These are phyloP conservation scores for Paxillus ammoniavirescens DNA, from an alignment of 768 basidiomycete genomes.

Conservation along the genomic window DNA sequence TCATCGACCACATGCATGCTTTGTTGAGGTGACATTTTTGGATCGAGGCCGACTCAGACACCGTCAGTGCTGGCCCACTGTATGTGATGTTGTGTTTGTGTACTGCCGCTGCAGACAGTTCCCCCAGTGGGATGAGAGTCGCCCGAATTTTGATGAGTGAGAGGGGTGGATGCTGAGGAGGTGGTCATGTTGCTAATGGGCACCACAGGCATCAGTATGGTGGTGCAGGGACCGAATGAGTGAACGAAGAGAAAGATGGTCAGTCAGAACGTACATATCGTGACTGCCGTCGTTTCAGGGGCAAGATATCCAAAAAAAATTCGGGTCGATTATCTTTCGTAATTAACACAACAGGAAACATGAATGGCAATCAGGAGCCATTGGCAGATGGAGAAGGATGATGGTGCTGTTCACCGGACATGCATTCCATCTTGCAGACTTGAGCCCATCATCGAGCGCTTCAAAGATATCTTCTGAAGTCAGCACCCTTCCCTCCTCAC, in stretches of 20 bases:
- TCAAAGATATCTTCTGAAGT: no score
- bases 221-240: neutral
- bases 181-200: constrained; percentile 19
- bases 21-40: constrained; percentile 4
- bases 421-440: no score
- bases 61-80: constrained; percentile 46
- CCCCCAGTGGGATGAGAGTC: constrained; percentile 17
- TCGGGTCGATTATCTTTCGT: neutral
- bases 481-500: no score
- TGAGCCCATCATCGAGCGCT: no score
- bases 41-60: constrained; percentile 3
- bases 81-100: constrained; percentile 48
- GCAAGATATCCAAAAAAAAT: neutral
- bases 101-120: constrained; percentile 23
- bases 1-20: constrained; percentile 50
- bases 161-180: constrained; percentile 1
- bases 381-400: no score
- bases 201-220: constrained; percentile 6
- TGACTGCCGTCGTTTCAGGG: neutral
- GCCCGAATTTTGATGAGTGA: constrained; percentile 2
- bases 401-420: no score
- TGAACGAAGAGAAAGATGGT: neutral
- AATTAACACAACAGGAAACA: neutral
- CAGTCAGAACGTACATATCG: constrained; percentile 6
- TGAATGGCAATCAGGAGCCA: neutral